Conservation (phyloP, 805 yeast species). For the Candida quercuum region DNA sequence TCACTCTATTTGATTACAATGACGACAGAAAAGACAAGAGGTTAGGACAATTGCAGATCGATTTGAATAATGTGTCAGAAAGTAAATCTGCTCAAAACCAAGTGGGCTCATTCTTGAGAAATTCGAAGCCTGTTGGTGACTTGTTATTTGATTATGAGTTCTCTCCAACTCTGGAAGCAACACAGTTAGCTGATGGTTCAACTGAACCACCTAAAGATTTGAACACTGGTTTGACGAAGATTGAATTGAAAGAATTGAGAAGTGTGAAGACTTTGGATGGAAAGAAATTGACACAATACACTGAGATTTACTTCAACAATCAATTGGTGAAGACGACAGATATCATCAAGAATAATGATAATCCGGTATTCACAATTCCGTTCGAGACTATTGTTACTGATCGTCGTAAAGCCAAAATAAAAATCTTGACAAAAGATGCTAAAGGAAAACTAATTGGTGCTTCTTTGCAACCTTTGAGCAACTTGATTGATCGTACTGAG, state of each 20-base stretch:
- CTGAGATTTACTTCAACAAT: slow-evolving; percentile 65
- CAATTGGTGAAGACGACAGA: slow-evolving; percentile 54
- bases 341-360: slow-evolving; percentile 52
- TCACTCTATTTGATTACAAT: slow-evolving; percentile 72
- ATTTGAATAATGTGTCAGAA: slow-evolving; percentile 59
- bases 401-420: slow-evolving; percentile 64
- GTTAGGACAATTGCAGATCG: slow-evolving; percentile 73
- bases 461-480: slow-evolving; percentile 50
- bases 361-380: slow-evolving; percentile 60
- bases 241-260: slow-evolving; percentile 63
- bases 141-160: slow-evolving; percentile 64
- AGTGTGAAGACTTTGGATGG: slow-evolving; percentile 27
- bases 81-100: slow-evolving; percentile 45
- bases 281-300: slow-evolving; percentile 57
- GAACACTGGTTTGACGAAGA: slow-evolving; percentile 84
- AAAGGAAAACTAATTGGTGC: slow-evolving; percentile 56
- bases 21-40: slow-evolving; percentile 73
- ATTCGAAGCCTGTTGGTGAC: slow-evolving; percentile 79
- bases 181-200: slow-evolving; percentile 71
- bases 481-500: slow-evolving; percentile 66
- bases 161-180: slow-evolving; percentile 65
- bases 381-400: slow-evolving; percentile 68
- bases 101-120: slow-evolving; percentile 60
- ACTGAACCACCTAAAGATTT: slow-evolving; percentile 83
- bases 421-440: slow-evolving; percentile 60